Percentiles rank a stretch among this genome's conserved stretches.
Conservation (phyloP, 2,329 filamentous ascomycete species). For the Hymenoscyphus infarciens region DNA sequence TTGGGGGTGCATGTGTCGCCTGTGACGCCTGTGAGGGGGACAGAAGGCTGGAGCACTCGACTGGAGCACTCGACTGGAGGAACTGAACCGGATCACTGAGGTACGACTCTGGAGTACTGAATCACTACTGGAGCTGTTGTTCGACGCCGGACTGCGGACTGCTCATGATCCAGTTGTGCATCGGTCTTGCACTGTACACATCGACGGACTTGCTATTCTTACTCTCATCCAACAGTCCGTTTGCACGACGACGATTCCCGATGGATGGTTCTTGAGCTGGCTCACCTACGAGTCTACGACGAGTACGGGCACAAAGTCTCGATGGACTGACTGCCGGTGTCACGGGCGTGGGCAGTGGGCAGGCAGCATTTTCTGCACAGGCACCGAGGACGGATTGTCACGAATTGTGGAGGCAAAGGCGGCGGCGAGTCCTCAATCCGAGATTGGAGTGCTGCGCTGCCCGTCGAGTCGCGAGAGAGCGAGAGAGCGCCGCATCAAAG, state of each 20-base stretch:
- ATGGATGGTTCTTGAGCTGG: background rate
- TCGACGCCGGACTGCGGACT: constrained; percentile 8
- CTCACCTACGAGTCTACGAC: too few relatives aligned
- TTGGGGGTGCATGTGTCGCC: constrained; percentile 4
- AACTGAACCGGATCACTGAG: background rate
- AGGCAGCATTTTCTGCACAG: background rate
- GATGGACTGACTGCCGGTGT: too few relatives aligned
- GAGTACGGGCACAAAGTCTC: too few relatives aligned
- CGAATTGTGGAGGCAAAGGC: constrained; percentile 3
- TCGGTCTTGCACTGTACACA: constrained; percentile 8
- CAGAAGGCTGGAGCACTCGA: constrained; percentile 1
- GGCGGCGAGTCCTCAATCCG: background rate
- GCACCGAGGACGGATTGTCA: constrained; percentile 1
- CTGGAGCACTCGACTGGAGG: constrained; percentile 4
- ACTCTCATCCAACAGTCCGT: constrained; percentile 8
- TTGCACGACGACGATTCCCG: constrained; percentile 7
- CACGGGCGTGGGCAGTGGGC: too few relatives aligned
- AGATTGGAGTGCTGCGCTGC: constrained; percentile 1
- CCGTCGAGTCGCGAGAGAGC: background rate
- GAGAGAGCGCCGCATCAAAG: background rate
- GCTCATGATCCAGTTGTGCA: constrained; percentile 12
- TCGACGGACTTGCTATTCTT: background rate
- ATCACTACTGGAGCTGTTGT: background rate
- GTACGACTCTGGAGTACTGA: background rate
- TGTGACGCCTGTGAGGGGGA: constrained; percentile 5